Percentiles rank a stretch among this genome's conserved stretches.
These are phyloP conservation scores for Oryza meyeriana DNA, from an alignment of 176 grass and related monocot species.

Conservation along the genomic window DNA sequence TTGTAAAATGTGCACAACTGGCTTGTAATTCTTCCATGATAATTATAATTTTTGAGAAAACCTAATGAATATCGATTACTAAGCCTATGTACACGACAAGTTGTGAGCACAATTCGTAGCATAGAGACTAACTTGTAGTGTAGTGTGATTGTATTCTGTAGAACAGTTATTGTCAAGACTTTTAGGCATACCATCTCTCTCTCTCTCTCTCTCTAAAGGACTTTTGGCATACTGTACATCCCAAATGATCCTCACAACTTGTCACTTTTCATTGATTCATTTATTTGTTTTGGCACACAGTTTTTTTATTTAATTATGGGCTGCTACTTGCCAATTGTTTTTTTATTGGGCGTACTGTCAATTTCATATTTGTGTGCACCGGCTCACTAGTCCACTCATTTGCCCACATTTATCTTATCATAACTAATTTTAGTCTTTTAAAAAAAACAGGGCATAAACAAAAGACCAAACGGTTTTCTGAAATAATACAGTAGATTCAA, in stretches of 20 bases:
- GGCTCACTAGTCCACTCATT: neutral
- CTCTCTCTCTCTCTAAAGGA: neutral
- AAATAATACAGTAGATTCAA: neutral
- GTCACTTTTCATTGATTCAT: slow-evolving; percentile 16
- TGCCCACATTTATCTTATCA: neutral
- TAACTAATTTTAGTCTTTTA: neutral
- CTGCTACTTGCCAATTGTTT: neutral
- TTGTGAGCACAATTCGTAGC: neutral
- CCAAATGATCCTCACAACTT: slow-evolving; percentile 20
- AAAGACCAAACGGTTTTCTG: neutral
- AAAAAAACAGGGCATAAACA: neutral
- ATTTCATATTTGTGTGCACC: neutral
- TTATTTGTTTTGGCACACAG: neutral
- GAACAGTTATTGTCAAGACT: slow-evolving; percentile 23
- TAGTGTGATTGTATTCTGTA: neutral
- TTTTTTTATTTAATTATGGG: neutral
- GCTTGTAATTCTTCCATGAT: neutral
- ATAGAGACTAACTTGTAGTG: neutral
- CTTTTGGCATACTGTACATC: slow-evolving; percentile 4
- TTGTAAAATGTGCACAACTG: neutral
- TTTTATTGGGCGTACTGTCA: neutral
- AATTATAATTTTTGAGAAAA: neutral
- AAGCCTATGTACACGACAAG: neutral
- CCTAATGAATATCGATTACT: neutral
- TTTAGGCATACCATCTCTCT: neutral